phyloP scores from a whole-genome alignment of 495 filamentous ascomycete genomes.

The Podospora pseudocomata region DNA sequence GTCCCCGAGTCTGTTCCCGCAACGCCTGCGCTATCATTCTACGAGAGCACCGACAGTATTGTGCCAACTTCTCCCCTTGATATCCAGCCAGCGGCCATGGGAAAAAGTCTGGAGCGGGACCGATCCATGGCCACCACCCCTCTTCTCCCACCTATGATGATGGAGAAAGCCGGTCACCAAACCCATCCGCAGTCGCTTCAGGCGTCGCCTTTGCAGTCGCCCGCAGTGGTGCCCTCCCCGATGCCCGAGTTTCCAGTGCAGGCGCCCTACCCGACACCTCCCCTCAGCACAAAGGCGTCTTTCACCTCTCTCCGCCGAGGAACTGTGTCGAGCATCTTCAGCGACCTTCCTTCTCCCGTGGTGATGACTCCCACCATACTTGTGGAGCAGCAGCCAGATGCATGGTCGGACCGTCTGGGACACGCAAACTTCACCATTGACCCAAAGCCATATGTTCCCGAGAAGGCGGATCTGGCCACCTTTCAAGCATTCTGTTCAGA shows the following conservation, averaged over 20 bases:
- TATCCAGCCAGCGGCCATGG: slow-evolving; percentile 53
- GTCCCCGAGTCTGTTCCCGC: slow-evolving; percentile 56
- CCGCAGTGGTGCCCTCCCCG: slow-evolving; percentile 48
- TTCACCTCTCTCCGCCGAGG: slow-evolving; percentile 64
- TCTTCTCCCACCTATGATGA: slow-evolving; percentile 74
- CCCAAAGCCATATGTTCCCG: slow-evolving; percentile 73
- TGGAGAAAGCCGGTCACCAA: slow-evolving; percentile 38
- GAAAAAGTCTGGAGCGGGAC: slow-evolving; percentile 52
- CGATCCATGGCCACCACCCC: slow-evolving; percentile 70
- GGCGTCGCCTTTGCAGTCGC: slow-evolving; percentile 79
- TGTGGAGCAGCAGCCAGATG: slow-evolving; percentile 63
- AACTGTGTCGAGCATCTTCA: slow-evolving; percentile 32
- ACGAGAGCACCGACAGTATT: slow-evolving; percentile 55
- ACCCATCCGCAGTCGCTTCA: slow-evolving; percentile 43
- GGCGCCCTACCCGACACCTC: slow-evolving; percentile 60
- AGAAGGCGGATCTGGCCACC: slow-evolving; percentile 51
- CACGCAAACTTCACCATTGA: slow-evolving; percentile 90
- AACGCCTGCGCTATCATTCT: slow-evolving; percentile 63
- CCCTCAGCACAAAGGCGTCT: slow-evolving; percentile 76
- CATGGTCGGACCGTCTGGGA: slow-evolving; percentile 78
- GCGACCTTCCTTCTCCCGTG: slow-evolving; percentile 46
- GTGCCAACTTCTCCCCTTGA: slow-evolving; percentile 49
- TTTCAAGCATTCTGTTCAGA: slow-evolving; percentile 67
- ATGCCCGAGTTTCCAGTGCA: slow-evolving; percentile 27
- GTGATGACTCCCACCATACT: slow-evolving; percentile 30